Evolutionary conservation across 208 protist species (phyloP), one percentile per base, ranked within the genome.

Genomic region (Giardia muris): DNA sequence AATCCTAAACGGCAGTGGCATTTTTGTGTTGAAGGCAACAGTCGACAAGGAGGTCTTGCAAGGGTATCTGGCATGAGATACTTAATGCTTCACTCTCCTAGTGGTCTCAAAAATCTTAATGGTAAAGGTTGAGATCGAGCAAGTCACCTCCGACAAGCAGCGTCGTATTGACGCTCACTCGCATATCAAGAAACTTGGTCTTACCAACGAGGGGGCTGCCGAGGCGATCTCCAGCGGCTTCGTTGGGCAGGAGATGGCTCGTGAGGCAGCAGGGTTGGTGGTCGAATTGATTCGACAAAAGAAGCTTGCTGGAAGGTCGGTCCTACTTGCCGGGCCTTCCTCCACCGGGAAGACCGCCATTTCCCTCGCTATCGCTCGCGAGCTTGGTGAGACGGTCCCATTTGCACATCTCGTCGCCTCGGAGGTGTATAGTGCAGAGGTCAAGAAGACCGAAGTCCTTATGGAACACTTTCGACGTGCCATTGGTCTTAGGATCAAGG

Each of bases 371-470:
- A 98, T 99, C 90, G 93, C 98, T 47, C 97, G 99, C 93, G 98
- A 99, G 94, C 96, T 99, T 0, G 99, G 99, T 1, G 94, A 99
- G 99, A 39, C 57, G 93, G 98, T 99, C 43, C 98, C 98, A 47
- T 99, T 99, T 94, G 99, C 97, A 93, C 95, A 94, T 57, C 96
- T 97, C 95, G 97, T 99, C 43, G 99, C 98, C 46, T 98, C 97
- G 90, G 99, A 99, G 94, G 98, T 99, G 39, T 99, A 99, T 95
- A 98, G 97, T 87, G 96, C 97, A 2, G 99, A 99, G 95, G 98
- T 99, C 87, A 99, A 99, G 94, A 99, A 99, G 94, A 99, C 98
- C 47, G 98, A 99, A 94, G 97, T 99, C 46, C 95, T 99, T 1
- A 99, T 99, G 98, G 98, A 99, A 94, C 98, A 99, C 95, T 99